Evolutionary conservation across 2,329 filamentous ascomycete genomes (phyloP), one percentile per base, ranked within the genome.

Genomic region (Trichothecium sympodiale): DNA sequence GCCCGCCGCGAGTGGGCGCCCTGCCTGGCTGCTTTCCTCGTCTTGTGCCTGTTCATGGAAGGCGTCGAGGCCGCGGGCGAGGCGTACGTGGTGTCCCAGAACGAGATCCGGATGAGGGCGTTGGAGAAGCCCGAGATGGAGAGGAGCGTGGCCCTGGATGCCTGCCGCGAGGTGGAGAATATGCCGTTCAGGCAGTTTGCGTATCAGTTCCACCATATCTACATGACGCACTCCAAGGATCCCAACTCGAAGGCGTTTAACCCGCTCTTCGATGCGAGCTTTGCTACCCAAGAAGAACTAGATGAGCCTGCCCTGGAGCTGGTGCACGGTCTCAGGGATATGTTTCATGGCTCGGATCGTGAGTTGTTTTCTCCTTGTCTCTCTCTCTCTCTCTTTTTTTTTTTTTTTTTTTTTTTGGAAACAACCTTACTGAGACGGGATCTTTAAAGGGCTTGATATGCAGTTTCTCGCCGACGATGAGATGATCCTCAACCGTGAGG

Each of bases 181-280:
- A 57, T 75, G 57, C 71, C 71, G 1, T 76, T 76, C 47, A 69
- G 65, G 52, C 71, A 76, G 52, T 74, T 76, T 46, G 68, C 67
- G 4, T 72, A 69, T 42, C 70, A 74, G 52, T 76, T 76, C 48
- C 71, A 76, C 50, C 64, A 73, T 46, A 61, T 73, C 38, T 76
- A 73, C 46, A 69, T 74, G 56, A 75, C 71, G 15, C 68, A 74
- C 48, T 62, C 58, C 37, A 59, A 59, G 43, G 67, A 73, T 41
- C 57, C 59, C 4, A 61, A 62, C 30, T 50, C 60, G 7, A 67
- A 59, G 50, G 58, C 69, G 33, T 76, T 74, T 47, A 76, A 75
- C 44, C 71, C 71, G 14, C 50, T 76, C n/a, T 43, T 66, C 7
- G 69, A 74, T 43, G 51, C 57, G 31, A 50, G 50, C 29, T 57